Evolutionary conservation across 441 rosid species (phyloP).

Genomic region (Jatropha podagrica): DNA sequence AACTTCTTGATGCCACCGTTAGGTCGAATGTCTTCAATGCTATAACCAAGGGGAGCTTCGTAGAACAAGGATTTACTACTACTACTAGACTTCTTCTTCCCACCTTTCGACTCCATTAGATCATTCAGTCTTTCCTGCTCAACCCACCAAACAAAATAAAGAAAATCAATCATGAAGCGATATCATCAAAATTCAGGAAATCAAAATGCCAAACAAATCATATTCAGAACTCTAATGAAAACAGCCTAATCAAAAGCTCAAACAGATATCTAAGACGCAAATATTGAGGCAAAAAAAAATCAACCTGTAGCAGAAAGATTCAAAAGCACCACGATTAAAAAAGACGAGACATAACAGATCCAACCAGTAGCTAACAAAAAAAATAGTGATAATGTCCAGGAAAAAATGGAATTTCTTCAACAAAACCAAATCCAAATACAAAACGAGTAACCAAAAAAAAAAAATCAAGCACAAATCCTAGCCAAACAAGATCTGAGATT

Average conservation of each 20-base stretch:
- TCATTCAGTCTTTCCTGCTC: constrained; percentile 45
- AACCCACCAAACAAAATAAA: neutral
- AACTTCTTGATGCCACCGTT: constrained; percentile 89
- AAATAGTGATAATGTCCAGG: too few relatives aligned
- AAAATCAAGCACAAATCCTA: neutral
- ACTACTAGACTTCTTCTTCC: constrained; percentile 72
- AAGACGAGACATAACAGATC: too few relatives aligned
- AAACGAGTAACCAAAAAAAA: neutral
- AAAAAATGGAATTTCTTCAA: neutral
- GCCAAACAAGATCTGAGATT: neutral
- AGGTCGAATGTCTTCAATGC: constrained; percentile 92
- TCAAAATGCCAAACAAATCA: neutral
- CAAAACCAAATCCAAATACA: neutral
- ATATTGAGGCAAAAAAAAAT: neutral
- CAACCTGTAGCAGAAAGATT: neutral
- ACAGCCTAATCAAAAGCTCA: neutral
- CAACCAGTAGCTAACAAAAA: too few relatives aligned
- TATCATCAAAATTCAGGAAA: neutral
- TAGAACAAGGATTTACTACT: constrained; percentile 57
- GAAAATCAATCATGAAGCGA: neutral
- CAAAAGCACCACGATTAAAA: neutral
- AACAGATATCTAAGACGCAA: neutral
- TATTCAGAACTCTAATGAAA: neutral
- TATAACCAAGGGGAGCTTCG: constrained; percentile 93
- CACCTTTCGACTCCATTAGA: constrained; percentile 88